Conservation (phyloP, 306 rosid genomes). For the Cicer cuneatum region DNA sequence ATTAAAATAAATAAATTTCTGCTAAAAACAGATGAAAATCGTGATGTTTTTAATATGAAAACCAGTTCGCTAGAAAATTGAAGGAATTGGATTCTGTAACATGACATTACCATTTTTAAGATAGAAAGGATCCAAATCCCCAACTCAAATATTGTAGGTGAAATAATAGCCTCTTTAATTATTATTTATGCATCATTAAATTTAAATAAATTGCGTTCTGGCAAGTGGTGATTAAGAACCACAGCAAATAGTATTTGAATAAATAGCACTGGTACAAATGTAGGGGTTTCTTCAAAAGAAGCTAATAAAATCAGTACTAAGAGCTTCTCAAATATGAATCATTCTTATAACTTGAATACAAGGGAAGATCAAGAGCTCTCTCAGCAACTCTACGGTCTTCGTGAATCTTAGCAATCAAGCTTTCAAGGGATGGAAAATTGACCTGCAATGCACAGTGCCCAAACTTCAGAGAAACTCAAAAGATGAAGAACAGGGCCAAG, state of each 20-base stretch:
- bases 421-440: slow-evolving; percentile 80
- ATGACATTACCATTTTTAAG: slow-evolving; percentile 1
- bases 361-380: slow-evolving; percentile 85
- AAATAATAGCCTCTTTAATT: slow-evolving; percentile 5
- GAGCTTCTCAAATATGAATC: slow-evolving; percentile 60
- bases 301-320: slow-evolving; percentile 28
- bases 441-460: slow-evolving; percentile 56
- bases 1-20: not conserved
- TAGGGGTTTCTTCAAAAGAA: slow-evolving; percentile 23
- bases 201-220: not conserved
- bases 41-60: not conserved
- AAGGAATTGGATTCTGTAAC: not conserved
- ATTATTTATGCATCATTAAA: slow-evolving; percentile 8
- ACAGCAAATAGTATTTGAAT: not conserved
- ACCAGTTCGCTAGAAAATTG: not conserved
- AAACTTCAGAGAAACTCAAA: slow-evolving; percentile 43
- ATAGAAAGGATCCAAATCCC: slow-evolving; percentile 5
- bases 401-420: slow-evolving; percentile 77
- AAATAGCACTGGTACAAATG: slow-evolving; percentile 12
- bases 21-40: not conserved
- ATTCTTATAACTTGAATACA: slow-evolving; percentile 70
- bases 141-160: not conserved
- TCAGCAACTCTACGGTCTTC: slow-evolving; percentile 76
- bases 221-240: slow-evolving; percentile 29
- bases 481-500: not conserved